Evolutionary conservation across 192 early-diverging fungal genomes (phyloP), one percentile per base, ranked within the genome.

Genomic region (Mortierella claussenii): DNA sequence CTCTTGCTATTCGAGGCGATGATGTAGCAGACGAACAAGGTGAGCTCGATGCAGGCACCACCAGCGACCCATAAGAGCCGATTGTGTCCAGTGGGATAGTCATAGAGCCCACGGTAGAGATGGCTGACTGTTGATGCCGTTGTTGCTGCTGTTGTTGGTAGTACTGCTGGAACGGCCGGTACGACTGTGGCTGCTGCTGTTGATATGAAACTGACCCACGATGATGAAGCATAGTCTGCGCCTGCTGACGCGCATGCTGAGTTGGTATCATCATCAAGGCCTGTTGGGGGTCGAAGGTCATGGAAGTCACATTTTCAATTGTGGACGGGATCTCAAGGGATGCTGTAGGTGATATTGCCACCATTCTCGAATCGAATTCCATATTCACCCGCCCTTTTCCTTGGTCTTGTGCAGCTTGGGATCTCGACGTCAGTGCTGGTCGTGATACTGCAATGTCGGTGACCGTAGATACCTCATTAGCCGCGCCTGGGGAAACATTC

Each of bases 21-120:
- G 63, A 62, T 1, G 49, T 27, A 1, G 52, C 49, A 0, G 73
- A 76, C 13, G 73, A 67, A 10, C 45, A 43, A 15, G 73, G 51
- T 4, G 70, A 65, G 1, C 63, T 67, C 3, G 73, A 76, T 15
- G 73, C 73, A 21, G 73, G 73, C 8, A 76, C 73, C 9, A 67
- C 59, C 33, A 76, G 52, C 4, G 73, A 76, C n/a, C 65, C 64
- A 57, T 67, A 76, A 3, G 61, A 60, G 24, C 46, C 2, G 20
- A 60, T 65, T 0, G 62, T 30, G 27, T 67, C 36, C 7, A 67
- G 27, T 20, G 58, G 64, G 10, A 76, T 76, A 1, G 45, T 30
- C 73, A 67, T 56, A 2, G 73, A 76, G 21, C 33, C 51, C 5
- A 49, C 17, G 7, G 23, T 43, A 21, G 68, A 43, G 12, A 60